Evolutionary conservation across 768 basidiomycete genomes (phyloP).

Genomic region (Tulasnella sp.): DNA sequence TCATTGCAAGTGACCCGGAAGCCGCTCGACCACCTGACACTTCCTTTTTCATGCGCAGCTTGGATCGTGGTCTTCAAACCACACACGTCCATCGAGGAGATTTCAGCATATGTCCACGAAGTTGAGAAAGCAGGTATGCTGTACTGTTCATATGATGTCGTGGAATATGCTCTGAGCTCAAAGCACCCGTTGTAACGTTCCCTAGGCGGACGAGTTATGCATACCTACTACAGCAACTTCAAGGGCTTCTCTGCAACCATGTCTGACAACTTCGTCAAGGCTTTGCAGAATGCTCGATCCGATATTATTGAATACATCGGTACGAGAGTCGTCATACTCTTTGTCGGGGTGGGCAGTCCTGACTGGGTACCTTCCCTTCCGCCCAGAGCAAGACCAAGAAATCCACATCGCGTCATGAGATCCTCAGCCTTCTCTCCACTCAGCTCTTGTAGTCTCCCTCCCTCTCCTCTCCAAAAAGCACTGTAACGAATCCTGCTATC

Average conservation of each 20-base stretch:
- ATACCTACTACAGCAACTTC: neutral
- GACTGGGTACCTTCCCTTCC: neutral
- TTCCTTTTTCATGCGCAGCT: neutral
- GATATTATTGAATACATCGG: neutral
- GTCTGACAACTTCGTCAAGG: slow-evolving; percentile 1
- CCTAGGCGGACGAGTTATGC: neutral
- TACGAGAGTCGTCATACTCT: neutral
- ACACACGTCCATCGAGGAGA: neutral
- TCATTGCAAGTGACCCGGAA: neutral
- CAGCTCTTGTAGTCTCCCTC: neutral
- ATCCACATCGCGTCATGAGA: neutral
- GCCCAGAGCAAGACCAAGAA: neutral
- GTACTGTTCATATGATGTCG: neutral
- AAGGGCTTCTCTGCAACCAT: slow-evolving; percentile 9
- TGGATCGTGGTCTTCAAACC: slow-evolving; percentile 7
- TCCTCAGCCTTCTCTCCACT: neutral
- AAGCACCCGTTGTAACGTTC: neutral
- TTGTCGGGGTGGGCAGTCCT: neutral
- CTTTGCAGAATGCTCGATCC: neutral
- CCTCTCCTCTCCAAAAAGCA: neutral
- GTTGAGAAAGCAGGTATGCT: neutral
- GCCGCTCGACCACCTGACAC: neutral
- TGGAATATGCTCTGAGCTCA: neutral
- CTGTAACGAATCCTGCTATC: neutral
- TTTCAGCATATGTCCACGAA: neutral